Evolutionary conservation across 129 eudicot species (phyloP), one percentile per base, ranked within the genome.

Genomic region (Lonicera japonica): DNA sequence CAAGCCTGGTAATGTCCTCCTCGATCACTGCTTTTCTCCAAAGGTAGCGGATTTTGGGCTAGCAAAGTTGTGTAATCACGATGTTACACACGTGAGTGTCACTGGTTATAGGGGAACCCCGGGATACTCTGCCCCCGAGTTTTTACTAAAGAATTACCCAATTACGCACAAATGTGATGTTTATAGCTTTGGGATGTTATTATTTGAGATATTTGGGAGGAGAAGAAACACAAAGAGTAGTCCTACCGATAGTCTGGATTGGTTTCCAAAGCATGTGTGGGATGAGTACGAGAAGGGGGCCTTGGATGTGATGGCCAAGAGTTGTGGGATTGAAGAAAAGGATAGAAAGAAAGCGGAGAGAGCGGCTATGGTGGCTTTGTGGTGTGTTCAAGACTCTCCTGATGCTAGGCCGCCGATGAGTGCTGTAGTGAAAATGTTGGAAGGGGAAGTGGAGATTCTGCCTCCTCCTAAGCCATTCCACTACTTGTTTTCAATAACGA

Each of bases 21-120:
- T 74, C 21, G 74, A 74, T 55, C 36, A 70, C 8, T 61, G 62
- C 0, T 68, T 68, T 0, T 41, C 53, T 15, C 70, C 79, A 47
- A 74, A 74, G 51, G 74, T 74, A 21, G 70, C 74, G 4, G 79
- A 74, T 68, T 74, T 74, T 3, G 79, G 79, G n/a, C 62, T 74
- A 51, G 79, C 79, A n/a, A 62, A 74, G 45, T 65, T 74, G 9
- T 74, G 74, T 34, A 61, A 74, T 8, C 47, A 58, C 21, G 79
- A 63, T 18, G 61, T 29, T 55, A 54, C 74, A 11, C 66, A 55
- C 52, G 65, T 67, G 36, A 56, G 54, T 1, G 63, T 74, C 64
- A 62, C 79, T 2, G 60, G 74, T 2, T 51, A 29, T 0, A 57
- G 79, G 45, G 79, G 79, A 2, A 74, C 79, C 17, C 79, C 74